Evolutionary conservation across 306 rosid species (phyloP), one percentile per base, ranked within the genome.

Genomic region (Cyclanthera cordifolia): DNA sequence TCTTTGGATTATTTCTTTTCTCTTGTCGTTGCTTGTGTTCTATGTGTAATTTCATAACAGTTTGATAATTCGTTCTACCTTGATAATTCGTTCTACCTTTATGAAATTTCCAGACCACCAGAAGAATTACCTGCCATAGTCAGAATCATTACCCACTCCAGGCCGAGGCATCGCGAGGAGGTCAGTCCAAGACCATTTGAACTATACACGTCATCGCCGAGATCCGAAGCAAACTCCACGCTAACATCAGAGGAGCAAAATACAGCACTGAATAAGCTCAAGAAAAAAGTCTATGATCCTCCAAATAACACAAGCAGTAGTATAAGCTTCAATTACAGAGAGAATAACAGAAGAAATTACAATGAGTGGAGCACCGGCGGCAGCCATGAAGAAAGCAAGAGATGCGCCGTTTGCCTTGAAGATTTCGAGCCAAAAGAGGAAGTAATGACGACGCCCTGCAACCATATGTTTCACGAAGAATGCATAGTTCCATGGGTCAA

Each of bases 391-490:
- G 85, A 82, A 6, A 78, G 87, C 0, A 85, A 81, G 73, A 72
- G 79, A 20, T 89, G 98, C 71, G 45, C 88, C 16, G 19, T 89
- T 73, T 92, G 96, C 82, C 79, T 89, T 74, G 98, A 92, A 45
- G 93, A 92, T 72, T 89, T 89, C 60, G 85, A 85, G 53, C 71
- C 87, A 0, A 79, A 41, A 70, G 63, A 87, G 63, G 94, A 87
- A 57, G 96, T 87, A 64, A 79, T 77, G 89, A 45, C 76, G 50
- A 90, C 99, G 5, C 95, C 89, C 8, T 93, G 99, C 77, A 79
- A 77, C 12, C 96, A 93, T 70, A 86, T 93, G 94, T 93, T 89
- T 66, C 99, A 89, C 63, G 94, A 86, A 67, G 85, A 86, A 8
- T 93, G 98, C 76, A 87, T 93, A 47, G 80, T 88, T 11, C 89